Evolutionary conservation across 1,284 basidiomycete species (phyloP).

Genomic region (Tilletia caries): DNA sequence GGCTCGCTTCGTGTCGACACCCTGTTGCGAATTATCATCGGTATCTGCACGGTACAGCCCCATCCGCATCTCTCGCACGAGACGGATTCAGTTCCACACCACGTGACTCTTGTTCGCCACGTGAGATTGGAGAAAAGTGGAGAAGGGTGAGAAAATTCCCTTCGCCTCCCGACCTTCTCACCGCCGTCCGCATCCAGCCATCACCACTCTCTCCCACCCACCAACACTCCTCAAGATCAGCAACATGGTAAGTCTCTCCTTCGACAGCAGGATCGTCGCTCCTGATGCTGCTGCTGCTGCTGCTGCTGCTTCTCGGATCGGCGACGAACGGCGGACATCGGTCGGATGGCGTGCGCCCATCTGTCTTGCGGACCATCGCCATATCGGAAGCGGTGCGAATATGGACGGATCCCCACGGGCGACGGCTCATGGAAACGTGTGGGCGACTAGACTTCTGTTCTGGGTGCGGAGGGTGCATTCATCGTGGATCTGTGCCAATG

Average conservation of each 20-base stretch:
- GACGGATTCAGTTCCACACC: not conserved
- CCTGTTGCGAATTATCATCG: not conserved
- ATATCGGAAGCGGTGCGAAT: too few species aligned
- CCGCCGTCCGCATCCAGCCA: not conserved
- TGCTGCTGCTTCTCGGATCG: not conserved
- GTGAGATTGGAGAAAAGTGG: not conserved
- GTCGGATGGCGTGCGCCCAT: too few species aligned
- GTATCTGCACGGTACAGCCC: not conserved
- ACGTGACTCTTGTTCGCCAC: not conserved
- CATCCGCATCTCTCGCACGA: not conserved
- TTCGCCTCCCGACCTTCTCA: not conserved
- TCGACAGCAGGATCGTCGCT: not conserved
- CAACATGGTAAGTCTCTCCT: constrained; percentile 1
- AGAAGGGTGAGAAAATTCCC: constrained; percentile 9
- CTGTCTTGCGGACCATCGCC: too few species aligned
- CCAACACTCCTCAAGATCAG: constrained; percentile 5
- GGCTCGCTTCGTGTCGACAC: not conserved
- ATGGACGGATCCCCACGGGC: too few species aligned
- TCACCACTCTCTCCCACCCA: not conserved
- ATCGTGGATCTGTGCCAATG: too few species aligned
- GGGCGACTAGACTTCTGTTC: too few species aligned
- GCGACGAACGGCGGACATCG: too few species aligned
- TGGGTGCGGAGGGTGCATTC: too few species aligned
- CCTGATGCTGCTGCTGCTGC: not conserved
- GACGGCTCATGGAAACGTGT: too few species aligned